phyloP scores from a whole-genome alignment of 2,329 filamentous ascomycete genomes.

The Pseudogymnoascus sp. region DNA sequence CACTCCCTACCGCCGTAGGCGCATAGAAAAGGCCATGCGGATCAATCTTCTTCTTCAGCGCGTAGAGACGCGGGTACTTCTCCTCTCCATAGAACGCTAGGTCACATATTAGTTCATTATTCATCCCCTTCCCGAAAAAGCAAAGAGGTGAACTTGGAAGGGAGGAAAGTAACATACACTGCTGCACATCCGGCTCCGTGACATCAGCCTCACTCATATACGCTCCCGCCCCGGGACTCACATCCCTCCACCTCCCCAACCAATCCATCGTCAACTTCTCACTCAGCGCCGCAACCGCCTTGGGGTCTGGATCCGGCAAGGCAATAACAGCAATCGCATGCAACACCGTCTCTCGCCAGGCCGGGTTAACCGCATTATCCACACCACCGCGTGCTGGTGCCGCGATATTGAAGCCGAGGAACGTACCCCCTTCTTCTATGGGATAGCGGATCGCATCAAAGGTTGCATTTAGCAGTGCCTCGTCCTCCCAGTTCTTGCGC shows the following conservation, averaged over 20 bases:
- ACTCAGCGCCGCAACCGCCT: slow-evolving; percentile 37
- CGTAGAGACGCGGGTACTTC: slow-evolving; percentile 32
- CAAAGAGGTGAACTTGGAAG: not conserved
- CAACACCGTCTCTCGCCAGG: slow-evolving; percentile 19
- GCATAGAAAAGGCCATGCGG: slow-evolving; percentile 34
- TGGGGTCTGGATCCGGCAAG: not conserved
- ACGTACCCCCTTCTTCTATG: slow-evolving; percentile 29
- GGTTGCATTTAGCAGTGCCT: slow-evolving; percentile 20
- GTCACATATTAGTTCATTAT: not conserved
- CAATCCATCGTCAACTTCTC: slow-evolving; percentile 18
- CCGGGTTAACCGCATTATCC: slow-evolving; percentile 33
- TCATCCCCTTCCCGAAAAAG: not conserved
- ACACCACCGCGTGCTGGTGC: slow-evolving; percentile 13
- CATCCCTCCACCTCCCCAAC: slow-evolving; percentile 16
- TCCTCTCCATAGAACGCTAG: not conserved
- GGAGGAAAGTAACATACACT: not conserved
- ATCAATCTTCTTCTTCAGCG: slow-evolving; percentile 44
- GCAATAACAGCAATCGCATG: slow-evolving; percentile 34
- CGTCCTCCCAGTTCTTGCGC: slow-evolving; percentile 30
- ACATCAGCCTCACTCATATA: slow-evolving; percentile 46
- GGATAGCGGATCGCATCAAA: slow-evolving; percentile 27
- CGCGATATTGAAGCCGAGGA: slow-evolving; percentile 26
- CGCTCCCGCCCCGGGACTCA: slow-evolving; percentile 29
- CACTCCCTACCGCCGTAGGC: slow-evolving; percentile 17
- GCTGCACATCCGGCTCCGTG: slow-evolving; percentile 33